Conservation (phyloP, 345 rosid genomes). For the Passiflora organensis region DNA sequence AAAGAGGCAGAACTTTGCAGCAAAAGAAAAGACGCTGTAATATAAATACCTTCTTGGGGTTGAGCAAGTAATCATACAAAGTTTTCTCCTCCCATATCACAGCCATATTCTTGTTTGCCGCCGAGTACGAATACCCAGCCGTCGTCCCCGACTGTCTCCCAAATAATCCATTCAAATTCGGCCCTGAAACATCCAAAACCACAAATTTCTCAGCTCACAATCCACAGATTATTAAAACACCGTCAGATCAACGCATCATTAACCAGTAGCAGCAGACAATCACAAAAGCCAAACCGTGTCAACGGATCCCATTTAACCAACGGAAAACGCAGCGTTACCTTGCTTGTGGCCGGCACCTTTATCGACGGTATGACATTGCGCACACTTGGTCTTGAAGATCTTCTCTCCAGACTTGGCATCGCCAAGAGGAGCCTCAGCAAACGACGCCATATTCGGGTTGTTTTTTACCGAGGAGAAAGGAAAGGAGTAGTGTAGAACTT, state of each 20-base stretch:
- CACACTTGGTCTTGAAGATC: conserved; percentile 83
- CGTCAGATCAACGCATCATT: no score
- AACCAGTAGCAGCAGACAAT: not conserved
- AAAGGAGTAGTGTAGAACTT: no score
- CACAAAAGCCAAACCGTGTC: not conserved
- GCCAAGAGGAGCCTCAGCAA: conserved; percentile 75
- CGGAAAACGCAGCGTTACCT: no score
- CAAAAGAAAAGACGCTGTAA: no score
- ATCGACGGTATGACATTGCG: conserved; percentile 87
- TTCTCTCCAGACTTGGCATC: conserved; percentile 67
- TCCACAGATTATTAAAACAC: no score
- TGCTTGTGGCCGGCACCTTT: conserved; percentile 98
- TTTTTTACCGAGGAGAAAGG: no score
- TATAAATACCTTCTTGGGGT: conserved; percentile 69
- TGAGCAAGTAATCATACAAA: conserved; percentile 75
- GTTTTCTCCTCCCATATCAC: conserved; percentile 84
- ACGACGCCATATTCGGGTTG: no score
- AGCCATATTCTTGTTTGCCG: conserved; percentile 87
- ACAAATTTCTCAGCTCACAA: not conserved
- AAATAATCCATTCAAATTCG: conserved; percentile 80
- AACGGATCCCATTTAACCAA: no score
- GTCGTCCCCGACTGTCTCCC: conserved; percentile 90
- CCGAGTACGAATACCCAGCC: conserved; percentile 81
- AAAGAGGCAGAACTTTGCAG: no score
- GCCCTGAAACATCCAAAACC: conserved; percentile 49